Conservation (phyloP, 148 eudicot genomes). For the Fagopyrum tataricum region DNA sequence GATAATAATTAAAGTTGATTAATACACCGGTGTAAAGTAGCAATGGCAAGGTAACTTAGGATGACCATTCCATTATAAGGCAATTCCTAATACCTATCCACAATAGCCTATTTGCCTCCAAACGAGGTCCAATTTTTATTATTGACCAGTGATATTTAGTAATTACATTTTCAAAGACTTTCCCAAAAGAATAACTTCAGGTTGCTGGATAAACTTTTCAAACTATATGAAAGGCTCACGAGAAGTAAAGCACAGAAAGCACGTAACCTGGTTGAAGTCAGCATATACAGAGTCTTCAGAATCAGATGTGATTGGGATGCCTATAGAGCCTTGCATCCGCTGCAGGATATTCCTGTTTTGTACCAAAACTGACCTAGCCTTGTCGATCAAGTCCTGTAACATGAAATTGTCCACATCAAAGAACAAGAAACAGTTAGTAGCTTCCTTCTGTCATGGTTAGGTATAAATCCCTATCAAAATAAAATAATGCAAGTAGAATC, state of each 20-base stretch:
- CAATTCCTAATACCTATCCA: not conserved
- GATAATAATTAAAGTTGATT: not conserved
- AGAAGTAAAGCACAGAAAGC: not conserved
- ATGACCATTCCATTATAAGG: not conserved
- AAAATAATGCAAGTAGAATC: not conserved
- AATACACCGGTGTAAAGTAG: not conserved
- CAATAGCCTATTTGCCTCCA: not conserved
- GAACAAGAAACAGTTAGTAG: not conserved
- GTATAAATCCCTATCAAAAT: not conserved
- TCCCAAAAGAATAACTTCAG: not conserved
- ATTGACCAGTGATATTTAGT: not conserved
- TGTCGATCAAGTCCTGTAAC: constrained; percentile 78
- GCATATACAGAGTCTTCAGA: constrained; percentile 65
- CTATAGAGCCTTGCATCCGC: constrained; percentile 58
- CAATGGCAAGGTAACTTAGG: not conserved
- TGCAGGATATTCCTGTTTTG: constrained; percentile 66
- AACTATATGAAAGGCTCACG: not conserved
- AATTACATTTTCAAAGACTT: not conserved
- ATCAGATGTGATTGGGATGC: constrained; percentile 47
- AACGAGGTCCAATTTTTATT: not conserved
- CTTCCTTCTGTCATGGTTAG: constrained; percentile 2
- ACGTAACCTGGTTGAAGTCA: constrained; percentile 61
- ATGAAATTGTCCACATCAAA: not conserved
- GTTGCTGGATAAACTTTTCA: not conserved
- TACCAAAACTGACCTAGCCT: constrained; percentile 64